Base-by-base conservation (phyloP, 805 yeast genomes). In the Candida nitratophila region DNA sequence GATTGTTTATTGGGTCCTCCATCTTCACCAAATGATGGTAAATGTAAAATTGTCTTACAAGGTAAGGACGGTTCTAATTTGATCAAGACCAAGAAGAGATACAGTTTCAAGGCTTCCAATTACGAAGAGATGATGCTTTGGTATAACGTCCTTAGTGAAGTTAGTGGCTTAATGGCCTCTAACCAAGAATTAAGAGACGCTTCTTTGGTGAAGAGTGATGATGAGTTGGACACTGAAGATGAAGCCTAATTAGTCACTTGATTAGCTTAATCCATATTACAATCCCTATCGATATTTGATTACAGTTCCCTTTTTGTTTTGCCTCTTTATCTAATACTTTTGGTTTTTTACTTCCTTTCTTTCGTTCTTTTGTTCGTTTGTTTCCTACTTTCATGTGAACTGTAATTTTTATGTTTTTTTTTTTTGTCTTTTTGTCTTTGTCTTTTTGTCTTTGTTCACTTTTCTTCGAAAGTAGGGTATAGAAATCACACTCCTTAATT, bases 91-190 rank as follows among this genome's bases (percentile, higher is more conserved):
- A 60, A 60, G 46, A 63, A 57, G 35, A 56, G 42, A 8, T 64
- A 57, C 48, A 50, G 59, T 10, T 71, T 76, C 53, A 68, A 69
- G 53, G 68, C 80, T 7, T 51, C 64, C 30, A 65, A 75, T 9
- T 60, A 64, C 32, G 71, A 65, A 39, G 81, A 76, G 47, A 59
- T 70, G 51, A 52, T 53, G 37, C 61, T 63, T 8, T 76, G 81
- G 81, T 69, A 68, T 54, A 64, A 60, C 21, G 74, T 58, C 9
- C 45, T 65, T n/a, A 48, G 57, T 26, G 61, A 56, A 46, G 58
- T 54, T 2, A 56, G 57, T 39, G 66, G 65, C 9, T 43, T 54
- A 8, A 41, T 41, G 43, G 21, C 38, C 11, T 41, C 43, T 8
- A 41, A 41, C 16, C 39, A 41, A 26, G 43, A 41, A 41, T 17